Percentiles rank a stretch among this genome's conserved stretches.
These are phyloP conservation scores for Fusarium liriodendri DNA, from an alignment of 2,329 filamentous ascomycete genomes.

Conservation along the genomic window DNA sequence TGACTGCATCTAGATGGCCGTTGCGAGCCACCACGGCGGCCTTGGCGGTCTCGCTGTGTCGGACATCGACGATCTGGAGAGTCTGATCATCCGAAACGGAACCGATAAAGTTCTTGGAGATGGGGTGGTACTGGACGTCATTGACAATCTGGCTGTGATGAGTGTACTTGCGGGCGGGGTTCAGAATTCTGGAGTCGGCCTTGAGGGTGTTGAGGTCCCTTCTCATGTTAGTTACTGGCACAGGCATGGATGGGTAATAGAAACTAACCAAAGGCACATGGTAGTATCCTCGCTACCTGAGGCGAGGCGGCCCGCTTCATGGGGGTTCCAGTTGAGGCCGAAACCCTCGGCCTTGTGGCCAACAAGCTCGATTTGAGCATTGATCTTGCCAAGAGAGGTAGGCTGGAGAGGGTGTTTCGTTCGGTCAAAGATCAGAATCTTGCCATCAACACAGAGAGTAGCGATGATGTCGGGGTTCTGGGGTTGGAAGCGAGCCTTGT, in stretches of 20 bases:
- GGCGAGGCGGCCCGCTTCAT: slow-evolving; percentile 82
- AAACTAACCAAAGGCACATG: slow-evolving; percentile 84
- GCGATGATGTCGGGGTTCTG: slow-evolving; percentile 98
- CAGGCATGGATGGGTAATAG: slow-evolving; percentile 1
- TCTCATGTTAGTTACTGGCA: slow-evolving; percentile 23
- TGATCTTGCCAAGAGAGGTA: slow-evolving; percentile 70
- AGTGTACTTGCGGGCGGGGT: slow-evolving; percentile 80
- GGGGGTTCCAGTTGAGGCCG: slow-evolving; percentile 91
- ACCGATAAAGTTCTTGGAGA: slow-evolving; percentile 86
- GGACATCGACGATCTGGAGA: slow-evolving; percentile 90
- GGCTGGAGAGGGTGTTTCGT: slow-evolving; percentile 90
- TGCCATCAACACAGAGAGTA: slow-evolving; percentile 88
- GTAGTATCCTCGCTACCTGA: slow-evolving; percentile 94
- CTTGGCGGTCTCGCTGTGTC: slow-evolving; percentile 72
- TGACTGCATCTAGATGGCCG: slow-evolving; percentile 93
- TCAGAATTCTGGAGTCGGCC: slow-evolving; percentile 75
- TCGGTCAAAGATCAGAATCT: slow-evolving; percentile 92
- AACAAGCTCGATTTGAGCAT: slow-evolving; percentile 84
- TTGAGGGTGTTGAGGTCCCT: slow-evolving; percentile 86
- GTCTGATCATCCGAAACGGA: slow-evolving; percentile 96
- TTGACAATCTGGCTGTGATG: slow-evolving; percentile 94
- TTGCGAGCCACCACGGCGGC: slow-evolving; percentile 76
- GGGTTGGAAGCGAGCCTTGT: slow-evolving; percentile 97
- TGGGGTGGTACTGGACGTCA: slow-evolving; percentile 94
- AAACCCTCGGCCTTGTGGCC: slow-evolving; percentile 93